phyloP scores from a whole-genome alignment of 129 eudicot species.

The Arctium minus region DNA sequence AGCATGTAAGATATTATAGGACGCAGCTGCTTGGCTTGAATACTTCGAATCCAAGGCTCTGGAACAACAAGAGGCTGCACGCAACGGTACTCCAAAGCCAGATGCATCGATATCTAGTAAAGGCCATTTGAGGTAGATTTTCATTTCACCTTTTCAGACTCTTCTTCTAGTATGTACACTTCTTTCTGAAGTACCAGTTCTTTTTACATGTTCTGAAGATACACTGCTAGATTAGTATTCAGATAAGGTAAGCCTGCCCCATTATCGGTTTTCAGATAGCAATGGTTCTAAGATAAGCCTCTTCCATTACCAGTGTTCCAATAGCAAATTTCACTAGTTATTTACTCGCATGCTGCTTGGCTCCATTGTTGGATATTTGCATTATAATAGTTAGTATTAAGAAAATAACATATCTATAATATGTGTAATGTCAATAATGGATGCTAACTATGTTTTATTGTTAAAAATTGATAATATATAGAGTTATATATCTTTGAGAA shows the following conservation, averaged over 20 bases:
- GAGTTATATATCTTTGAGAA: not conserved
- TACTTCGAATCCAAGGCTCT: conserved; percentile 91
- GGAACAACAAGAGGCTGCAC: conserved; percentile 93
- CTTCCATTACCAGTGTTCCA: too few relatives aligned
- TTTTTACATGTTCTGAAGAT: not conserved
- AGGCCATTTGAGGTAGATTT: conserved; percentile 75
- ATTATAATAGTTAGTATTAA: not conserved
- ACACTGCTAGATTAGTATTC: not conserved
- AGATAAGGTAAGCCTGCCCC: too few relatives aligned
- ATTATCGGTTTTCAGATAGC: too few relatives aligned
- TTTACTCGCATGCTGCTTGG: not conserved
- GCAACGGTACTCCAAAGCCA: conserved; percentile 93
- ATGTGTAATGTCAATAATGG: not conserved
- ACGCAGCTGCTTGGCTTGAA: conserved; percentile 99
- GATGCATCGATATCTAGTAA: conserved; percentile 95
- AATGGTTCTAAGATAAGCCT: too few relatives aligned
- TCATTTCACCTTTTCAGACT: not conserved
- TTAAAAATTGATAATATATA: not conserved
- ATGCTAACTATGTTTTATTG: not conserved
- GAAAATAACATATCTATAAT: not conserved
- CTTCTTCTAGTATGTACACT: too few relatives aligned
- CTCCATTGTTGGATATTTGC: not conserved
- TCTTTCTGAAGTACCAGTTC: not conserved
- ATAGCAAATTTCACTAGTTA: too few relatives aligned
- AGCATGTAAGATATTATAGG: conserved; percentile 38